Conservation (phyloP, 768 basidiomycete species). For the Tylopilus rubrobrunneus region DNA sequence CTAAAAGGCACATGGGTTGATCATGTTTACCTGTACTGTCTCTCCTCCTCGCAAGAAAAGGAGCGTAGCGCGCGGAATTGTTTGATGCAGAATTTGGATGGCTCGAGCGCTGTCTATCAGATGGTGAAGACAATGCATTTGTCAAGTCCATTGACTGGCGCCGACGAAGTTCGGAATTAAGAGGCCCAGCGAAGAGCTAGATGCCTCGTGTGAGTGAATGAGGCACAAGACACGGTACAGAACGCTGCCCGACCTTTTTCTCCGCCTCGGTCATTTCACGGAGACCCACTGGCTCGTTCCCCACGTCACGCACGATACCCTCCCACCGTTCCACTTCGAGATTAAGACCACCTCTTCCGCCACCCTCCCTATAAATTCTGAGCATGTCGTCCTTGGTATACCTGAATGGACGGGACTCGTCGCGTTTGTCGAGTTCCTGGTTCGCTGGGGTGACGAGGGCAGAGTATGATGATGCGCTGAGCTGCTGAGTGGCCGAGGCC, state of each 20-base stretch:
- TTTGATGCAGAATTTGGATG: constrained; percentile 44
- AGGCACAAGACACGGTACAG: constrained; percentile 7
- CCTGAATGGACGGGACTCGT: constrained; percentile 74
- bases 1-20: not conserved
- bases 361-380: constrained; percentile 77
- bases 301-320: constrained; percentile 77
- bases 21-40: constrained; percentile 59
- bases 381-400: constrained; percentile 86
- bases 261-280: constrained; percentile 80
- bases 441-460: constrained; percentile 46
- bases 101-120: constrained; percentile 58
- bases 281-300: constrained; percentile 66
- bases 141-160: constrained; percentile 77
- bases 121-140: constrained; percentile 52
- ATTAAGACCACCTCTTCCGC: constrained; percentile 67
- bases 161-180: constrained; percentile 86
- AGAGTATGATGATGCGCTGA: constrained; percentile 70
- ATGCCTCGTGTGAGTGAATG: constrained; percentile 29
- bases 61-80: constrained; percentile 62
- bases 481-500: constrained; percentile 39
- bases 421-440: constrained; percentile 51
- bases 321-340: constrained; percentile 89
- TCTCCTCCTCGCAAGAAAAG: constrained; percentile 54
- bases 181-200: constrained; percentile 72
- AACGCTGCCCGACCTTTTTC: constrained; percentile 66